These are phyloP conservation scores for Sisymbrium altissimum DNA, from an alignment of 345 rosid genomes.

Conservation along the genomic window DNA sequence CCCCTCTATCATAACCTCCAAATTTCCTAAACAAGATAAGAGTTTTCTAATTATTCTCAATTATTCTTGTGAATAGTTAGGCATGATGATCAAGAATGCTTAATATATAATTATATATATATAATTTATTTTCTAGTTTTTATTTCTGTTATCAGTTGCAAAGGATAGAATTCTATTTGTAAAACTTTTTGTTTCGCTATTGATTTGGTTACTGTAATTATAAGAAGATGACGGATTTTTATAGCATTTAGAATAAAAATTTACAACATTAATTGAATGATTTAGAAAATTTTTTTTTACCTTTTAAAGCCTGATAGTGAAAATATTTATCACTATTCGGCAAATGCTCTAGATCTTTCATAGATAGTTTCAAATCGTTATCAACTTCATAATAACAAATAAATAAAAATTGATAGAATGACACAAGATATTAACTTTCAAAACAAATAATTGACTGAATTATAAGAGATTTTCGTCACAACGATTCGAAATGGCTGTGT, in stretches of 20 bases:
- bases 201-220: neutral
- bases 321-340: neutral
- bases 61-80: neutral
- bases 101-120: no score
- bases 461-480: no score
- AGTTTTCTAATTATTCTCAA: neutral
- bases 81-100: neutral
- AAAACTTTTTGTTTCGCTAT: neutral
- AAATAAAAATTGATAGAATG: no score
- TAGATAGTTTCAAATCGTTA: neutral
- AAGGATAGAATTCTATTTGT: neutral
- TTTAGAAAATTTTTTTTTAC: neutral
- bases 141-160: no score
- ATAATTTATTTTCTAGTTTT: no score
- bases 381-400: no score
- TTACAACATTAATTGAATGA: neutral
- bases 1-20: conserved; percentile 12
- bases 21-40: conserved; percentile 14
- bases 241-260: neutral
- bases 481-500: no score
- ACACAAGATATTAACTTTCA: no score
- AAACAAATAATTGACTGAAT: no score
- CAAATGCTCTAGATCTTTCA: neutral
- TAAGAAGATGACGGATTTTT: neutral
- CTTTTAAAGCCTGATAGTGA: neutral